Evolutionary conservation across 2,329 filamentous ascomycete species (phyloP).

Genomic region (Botrytis aclada): DNA sequence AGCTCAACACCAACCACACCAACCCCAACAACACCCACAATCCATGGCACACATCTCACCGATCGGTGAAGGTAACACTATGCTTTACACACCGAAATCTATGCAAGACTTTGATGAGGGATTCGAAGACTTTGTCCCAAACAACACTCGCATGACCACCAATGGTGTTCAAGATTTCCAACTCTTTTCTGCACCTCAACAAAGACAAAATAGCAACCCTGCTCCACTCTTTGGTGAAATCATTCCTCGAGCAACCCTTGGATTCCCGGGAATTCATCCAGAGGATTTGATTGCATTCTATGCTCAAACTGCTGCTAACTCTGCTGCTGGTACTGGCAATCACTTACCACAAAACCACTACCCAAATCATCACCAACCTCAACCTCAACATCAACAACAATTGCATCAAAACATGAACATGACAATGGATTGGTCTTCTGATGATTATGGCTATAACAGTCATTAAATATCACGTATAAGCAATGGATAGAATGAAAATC

Average conservation of each 20-base stretch:
- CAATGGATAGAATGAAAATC: background rate
- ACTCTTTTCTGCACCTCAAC: constrained; percentile 33
- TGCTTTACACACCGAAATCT: constrained; percentile 66
- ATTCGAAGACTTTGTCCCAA: constrained; percentile 29
- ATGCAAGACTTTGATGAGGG: constrained; percentile 59
- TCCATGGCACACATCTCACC: constrained; percentile 61
- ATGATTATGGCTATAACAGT: constrained; percentile 14
- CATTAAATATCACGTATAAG: background rate
- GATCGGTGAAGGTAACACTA: constrained; percentile 63
- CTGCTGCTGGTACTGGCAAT: constrained; percentile 20
- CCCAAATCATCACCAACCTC: constrained; percentile 13
- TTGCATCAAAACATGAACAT: constrained; percentile 17
- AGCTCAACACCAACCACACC: background rate
- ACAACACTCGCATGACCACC: constrained; percentile 22
- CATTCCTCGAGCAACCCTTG: constrained; percentile 22
- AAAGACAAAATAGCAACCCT: constrained; percentile 28
- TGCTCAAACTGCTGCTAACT: constrained; percentile 30
- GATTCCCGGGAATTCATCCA: constrained; percentile 27
- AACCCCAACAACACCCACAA: constrained; percentile 19
- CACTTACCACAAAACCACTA: constrained; percentile 16
- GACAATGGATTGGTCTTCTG: constrained; percentile 20
- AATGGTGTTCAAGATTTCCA: constrained; percentile 31
- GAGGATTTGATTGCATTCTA: constrained; percentile 35
- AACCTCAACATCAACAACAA: constrained; percentile 8
- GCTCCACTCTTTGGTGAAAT: constrained; percentile 35